Conservation (phyloP, 108 stramenopile species). For the Cylindrotheca closterium region DNA sequence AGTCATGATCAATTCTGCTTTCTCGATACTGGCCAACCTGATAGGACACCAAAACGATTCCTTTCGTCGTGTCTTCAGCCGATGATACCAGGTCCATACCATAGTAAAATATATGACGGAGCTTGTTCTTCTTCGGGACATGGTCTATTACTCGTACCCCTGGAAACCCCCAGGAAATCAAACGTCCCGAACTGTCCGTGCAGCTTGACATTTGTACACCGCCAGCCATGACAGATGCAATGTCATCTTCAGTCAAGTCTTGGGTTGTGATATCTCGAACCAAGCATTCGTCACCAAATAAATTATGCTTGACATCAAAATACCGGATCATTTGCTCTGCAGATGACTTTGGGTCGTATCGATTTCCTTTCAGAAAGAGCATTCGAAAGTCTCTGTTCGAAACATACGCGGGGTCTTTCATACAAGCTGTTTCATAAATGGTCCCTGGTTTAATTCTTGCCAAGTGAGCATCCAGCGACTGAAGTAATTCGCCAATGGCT, state of each 20-base stretch:
- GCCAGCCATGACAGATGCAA: slow-evolving; percentile 1
- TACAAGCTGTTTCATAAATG: too few species aligned
- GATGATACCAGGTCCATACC: background rate
- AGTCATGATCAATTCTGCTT: slow-evolving; percentile 1
- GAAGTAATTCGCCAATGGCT: too few species aligned
- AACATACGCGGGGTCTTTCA: too few species aligned
- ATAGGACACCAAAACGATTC: slow-evolving; percentile 1
- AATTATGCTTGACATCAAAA: slow-evolving; percentile 1
- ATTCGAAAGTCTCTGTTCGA: too few species aligned
- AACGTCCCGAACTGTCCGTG: slow-evolving; percentile 4
- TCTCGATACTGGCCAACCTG: slow-evolving; percentile 5
- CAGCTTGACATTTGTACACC: background rate
- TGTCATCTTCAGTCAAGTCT: slow-evolving; percentile 7
- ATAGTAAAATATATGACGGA: slow-evolving; percentile 8
- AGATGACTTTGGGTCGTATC: too few species aligned
- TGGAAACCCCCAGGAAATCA: slow-evolving; percentile 6
- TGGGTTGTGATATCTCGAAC: background rate
- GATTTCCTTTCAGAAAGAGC: too few species aligned
- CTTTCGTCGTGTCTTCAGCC: background rate
- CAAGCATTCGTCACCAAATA: slow-evolving; percentile 6
- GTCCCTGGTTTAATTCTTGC: too few species aligned
- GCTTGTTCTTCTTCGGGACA: slow-evolving; percentile 1
- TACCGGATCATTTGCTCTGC: slow-evolving; percentile 5
- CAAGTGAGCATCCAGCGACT: too few species aligned
- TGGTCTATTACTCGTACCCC: background rate